Percentiles rank a stretch among this genome's conserved stretches.
Evolutionary conservation across 768 basidiomycete species (phyloP).

Genomic region (Serendipita vermifera): DNA sequence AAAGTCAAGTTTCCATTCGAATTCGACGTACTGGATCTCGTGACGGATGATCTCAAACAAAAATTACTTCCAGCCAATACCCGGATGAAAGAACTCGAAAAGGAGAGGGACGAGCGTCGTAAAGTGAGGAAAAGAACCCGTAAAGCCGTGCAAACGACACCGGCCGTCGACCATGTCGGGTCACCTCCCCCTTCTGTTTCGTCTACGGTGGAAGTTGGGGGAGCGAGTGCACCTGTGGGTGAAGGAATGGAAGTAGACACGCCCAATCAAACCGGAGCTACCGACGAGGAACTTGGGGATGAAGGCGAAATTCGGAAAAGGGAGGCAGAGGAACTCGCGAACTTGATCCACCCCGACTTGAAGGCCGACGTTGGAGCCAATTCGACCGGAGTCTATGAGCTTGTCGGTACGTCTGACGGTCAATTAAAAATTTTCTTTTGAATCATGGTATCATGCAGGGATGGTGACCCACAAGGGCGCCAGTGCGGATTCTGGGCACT

Average conservation of each 20-base stretch:
- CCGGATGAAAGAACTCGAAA: constrained; percentile 65
- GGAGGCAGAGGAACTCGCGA: constrained; percentile 54
- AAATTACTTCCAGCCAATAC: constrained; percentile 60
- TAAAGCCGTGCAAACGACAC: constrained; percentile 28
- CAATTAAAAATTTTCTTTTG: background rate
- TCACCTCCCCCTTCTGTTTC: constrained; percentile 16
- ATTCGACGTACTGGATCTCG: constrained; percentile 73
- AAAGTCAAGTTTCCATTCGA: constrained; percentile 89
- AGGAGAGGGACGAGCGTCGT: constrained; percentile 68
- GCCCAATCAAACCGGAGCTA: constrained; percentile 18
- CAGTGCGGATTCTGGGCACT: constrained; percentile 89
- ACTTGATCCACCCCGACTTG: constrained; percentile 48
- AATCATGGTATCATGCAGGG: constrained; percentile 31
- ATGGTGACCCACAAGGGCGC: constrained; percentile 97
- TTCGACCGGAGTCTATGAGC: constrained; percentile 74
- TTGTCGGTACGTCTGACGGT: constrained; percentile 51
- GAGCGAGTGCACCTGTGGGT: constrained; percentile 11
- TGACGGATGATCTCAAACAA: constrained; percentile 61
- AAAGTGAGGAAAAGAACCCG: constrained; percentile 65
- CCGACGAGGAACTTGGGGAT: constrained; percentile 42
- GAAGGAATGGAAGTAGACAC: constrained; percentile 14
- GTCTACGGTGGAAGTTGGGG: constrained; percentile 17
- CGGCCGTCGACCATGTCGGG: constrained; percentile 14
- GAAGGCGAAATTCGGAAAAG: constrained; percentile 49
- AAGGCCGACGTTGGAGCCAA: constrained; percentile 62